Evolutionary conservation across 495 filamentous ascomycete genomes (phyloP).

Genomic region (Annulohypoxylon nitens): DNA sequence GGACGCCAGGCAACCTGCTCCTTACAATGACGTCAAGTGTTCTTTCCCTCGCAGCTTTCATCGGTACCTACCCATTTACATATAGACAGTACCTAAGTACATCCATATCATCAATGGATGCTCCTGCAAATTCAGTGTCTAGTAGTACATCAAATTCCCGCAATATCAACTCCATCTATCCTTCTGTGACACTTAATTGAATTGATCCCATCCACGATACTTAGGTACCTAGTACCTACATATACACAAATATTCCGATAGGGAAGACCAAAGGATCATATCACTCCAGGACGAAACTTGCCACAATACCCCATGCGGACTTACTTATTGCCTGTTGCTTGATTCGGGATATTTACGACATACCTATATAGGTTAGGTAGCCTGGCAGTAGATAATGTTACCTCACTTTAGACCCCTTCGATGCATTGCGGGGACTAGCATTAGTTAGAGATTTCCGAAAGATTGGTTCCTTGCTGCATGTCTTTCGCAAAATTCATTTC

Average conservation of each 20-base stretch:
- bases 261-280: neutral
- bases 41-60: neutral
- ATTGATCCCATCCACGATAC: neutral
- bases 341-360: neutral
- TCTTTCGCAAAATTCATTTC: constrained; percentile 24
- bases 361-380: neutral
- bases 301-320: neutral
- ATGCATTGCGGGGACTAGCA: constrained; percentile 37
- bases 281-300: neutral
- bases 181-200: neutral
- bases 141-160: neutral
- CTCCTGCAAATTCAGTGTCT: neutral
- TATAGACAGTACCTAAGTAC: neutral
- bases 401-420: constrained; percentile 17
- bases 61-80: too few species aligned
- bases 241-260: neutral
- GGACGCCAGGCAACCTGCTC: neutral
- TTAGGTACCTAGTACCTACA: neutral
- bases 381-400: constrained; percentile 12
- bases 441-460: constrained; percentile 32
- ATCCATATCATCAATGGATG: neutral
- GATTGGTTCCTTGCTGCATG: constrained; percentile 34
- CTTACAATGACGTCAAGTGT: constrained; percentile 24
- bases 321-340: neutral
- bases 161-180: neutral